These are phyloP conservation scores for Coemansia sp. DNA, from an alignment of 192 early-diverging fungal species.

Conservation along the genomic window DNA sequence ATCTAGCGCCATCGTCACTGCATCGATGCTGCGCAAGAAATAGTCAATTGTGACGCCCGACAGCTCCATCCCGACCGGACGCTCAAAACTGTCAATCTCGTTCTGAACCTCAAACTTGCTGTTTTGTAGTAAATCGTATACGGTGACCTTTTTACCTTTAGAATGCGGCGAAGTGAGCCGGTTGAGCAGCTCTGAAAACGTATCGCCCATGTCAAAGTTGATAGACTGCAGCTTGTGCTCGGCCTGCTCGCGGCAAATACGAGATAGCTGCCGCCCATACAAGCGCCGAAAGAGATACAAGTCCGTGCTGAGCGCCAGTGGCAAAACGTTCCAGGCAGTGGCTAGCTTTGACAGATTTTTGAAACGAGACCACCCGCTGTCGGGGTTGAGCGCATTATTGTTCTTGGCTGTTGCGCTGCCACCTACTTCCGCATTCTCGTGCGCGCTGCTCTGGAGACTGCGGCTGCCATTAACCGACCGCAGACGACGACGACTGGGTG, in stretches of 20 bases:
- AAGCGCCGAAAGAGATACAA: constrained; percentile 35
- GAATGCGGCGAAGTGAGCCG: constrained; percentile 21
- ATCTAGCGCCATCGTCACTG: constrained; percentile 49
- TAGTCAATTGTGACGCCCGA: constrained; percentile 39
- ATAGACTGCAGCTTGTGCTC: constrained; percentile 51
- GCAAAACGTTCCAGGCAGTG: constrained; percentile 47
- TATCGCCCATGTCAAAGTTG: constrained; percentile 49
- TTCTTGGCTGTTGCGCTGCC: neutral
- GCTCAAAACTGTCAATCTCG: constrained; percentile 18
- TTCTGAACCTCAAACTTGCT: constrained; percentile 40
- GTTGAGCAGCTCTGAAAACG: constrained; percentile 40
- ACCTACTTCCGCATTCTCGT: neutral
- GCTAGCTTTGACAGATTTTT: constrained; percentile 32
- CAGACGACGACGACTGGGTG: constrained; percentile 36
- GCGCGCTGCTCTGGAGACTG: neutral
- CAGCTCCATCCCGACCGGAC: constrained; percentile 28
- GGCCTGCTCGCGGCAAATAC: constrained; percentile 52
- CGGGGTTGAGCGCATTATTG: neutral
- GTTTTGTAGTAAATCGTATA: constrained; percentile 45
- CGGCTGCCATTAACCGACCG: constrained; percentile 21
- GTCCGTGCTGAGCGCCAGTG: constrained; percentile 36
- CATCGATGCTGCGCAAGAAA: constrained; percentile 47
- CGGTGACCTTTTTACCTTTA: constrained; percentile 36
- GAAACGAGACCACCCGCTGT: neutral
- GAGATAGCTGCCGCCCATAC: constrained; percentile 46